phyloP scores from a whole-genome alignment of 1,139 yeast species.

The Diutina siamensis region DNA sequence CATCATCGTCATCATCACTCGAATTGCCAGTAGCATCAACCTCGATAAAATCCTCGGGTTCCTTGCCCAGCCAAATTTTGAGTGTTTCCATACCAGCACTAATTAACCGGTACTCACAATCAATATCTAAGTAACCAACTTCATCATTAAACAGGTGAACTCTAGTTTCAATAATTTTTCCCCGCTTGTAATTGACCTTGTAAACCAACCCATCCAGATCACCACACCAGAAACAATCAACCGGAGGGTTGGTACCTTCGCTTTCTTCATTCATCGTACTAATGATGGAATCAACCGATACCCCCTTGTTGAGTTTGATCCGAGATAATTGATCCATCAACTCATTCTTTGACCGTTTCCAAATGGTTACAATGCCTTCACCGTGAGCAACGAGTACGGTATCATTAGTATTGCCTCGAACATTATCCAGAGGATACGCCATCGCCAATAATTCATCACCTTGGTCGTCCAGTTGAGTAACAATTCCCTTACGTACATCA shows the following conservation, averaged over 20 bases:
- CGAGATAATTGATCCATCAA: constrained; percentile 76
- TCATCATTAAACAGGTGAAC: constrained; percentile 55
- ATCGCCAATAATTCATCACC: constrained; percentile 82
- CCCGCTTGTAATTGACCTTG: constrained; percentile 53
- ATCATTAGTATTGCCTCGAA: constrained; percentile 43
- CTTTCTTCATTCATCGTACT: constrained; percentile 57
- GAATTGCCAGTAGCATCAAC: background rate
- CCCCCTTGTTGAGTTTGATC: constrained; percentile 56
- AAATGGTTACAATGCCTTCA: constrained; percentile 84
- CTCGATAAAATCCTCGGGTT: constrained; percentile 12
- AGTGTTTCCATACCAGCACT: constrained; percentile 77
- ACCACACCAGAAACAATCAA: constrained; percentile 66
- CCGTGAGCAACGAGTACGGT: constrained; percentile 71
- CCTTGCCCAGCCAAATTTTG: constrained; percentile 47
- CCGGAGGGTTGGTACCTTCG: constrained; percentile 12
- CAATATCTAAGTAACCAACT: constrained; percentile 66
- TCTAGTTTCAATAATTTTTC: constrained; percentile 55
- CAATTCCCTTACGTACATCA: constrained; percentile 63
- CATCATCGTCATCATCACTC: constrained; percentile 11
- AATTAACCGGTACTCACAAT: constrained; percentile 63
- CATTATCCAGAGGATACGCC: constrained; percentile 43
- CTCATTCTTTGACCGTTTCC: constrained; percentile 63
- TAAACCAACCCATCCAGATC: constrained; percentile 72
- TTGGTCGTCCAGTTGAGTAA: constrained; percentile 71
- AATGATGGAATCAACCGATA: constrained; percentile 67